phyloP scores from a whole-genome alignment of 2,329 filamentous ascomycete species.

The Curvularia spicifera region DNA sequence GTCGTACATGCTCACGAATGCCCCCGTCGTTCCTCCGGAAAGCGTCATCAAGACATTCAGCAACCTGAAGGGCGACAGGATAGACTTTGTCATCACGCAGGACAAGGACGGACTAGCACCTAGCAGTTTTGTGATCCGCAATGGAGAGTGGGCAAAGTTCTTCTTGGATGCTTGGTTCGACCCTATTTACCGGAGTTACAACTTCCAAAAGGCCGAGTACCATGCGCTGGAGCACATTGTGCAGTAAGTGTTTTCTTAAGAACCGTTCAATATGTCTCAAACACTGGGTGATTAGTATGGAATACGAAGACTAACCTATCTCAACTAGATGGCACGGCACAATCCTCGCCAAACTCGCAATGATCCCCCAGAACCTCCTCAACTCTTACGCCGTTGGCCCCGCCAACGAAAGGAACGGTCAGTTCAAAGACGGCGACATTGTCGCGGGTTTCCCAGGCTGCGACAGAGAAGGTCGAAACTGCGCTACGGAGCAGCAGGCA shows the following conservation, averaged over 20 bases:
- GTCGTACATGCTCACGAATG: constrained; percentile 80
- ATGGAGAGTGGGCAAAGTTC: constrained; percentile 89
- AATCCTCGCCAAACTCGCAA: constrained; percentile 83
- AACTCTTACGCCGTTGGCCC: constrained; percentile 72
- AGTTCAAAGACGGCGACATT: constrained; percentile 84
- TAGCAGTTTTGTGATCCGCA: constrained; percentile 78
- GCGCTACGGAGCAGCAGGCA: constrained; percentile 72
- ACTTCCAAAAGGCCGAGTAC: constrained; percentile 92
- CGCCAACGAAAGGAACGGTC: constrained; percentile 52
- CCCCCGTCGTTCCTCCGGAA: constrained; percentile 88
- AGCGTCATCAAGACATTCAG: constrained; percentile 95
- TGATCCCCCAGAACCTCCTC: constrained; percentile 84
- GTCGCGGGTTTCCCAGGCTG: constrained; percentile 81
- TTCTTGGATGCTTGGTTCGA: constrained; percentile 97
- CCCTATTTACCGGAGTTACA: constrained; percentile 90
- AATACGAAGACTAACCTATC: constrained; percentile 6
- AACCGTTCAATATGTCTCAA: neutral
- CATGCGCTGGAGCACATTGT: constrained; percentile 77
- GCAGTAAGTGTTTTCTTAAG: constrained; percentile 47
- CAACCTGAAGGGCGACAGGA: constrained; percentile 76
- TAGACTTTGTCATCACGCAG: constrained; percentile 84
- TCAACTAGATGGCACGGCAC: constrained; percentile 88
- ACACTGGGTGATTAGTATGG: neutral
- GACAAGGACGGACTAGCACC: constrained; percentile 79
- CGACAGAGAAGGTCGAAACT: constrained; percentile 64